Percentiles rank a stretch among this genome's conserved stretches.
Conservation (phyloP, 768 basidiomycete genomes). For the Leccinum broughii region DNA sequence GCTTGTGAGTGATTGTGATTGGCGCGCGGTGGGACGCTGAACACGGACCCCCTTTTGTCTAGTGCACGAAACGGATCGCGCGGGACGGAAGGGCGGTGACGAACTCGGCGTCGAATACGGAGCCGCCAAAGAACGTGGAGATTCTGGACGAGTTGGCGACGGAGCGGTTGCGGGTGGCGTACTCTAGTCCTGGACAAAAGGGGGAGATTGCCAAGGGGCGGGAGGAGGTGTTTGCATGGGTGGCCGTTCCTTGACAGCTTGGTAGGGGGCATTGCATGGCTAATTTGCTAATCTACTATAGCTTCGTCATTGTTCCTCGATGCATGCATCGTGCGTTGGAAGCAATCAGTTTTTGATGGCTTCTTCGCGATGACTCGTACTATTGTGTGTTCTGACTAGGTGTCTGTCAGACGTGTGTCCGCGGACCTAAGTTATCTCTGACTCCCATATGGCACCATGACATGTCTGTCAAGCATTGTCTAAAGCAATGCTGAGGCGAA, state of each 20-base stretch:
- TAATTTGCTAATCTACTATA: slow-evolving; percentile 7
- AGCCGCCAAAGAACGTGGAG: slow-evolving; percentile 52
- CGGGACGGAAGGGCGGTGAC: slow-evolving; percentile 39
- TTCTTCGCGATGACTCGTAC: too few relatives aligned
- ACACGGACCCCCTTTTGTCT: background rate
- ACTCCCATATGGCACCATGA: too few relatives aligned
- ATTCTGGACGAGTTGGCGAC: slow-evolving; percentile 71
- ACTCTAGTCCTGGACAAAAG: slow-evolving; percentile 45
- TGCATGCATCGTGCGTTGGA: background rate
- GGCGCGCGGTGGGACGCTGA: background rate
- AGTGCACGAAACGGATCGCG: slow-evolving; percentile 64
- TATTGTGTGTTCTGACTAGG: too few relatives aligned
- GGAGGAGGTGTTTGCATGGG: slow-evolving; percentile 48
- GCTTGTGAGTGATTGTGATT: slow-evolving; percentile 48
- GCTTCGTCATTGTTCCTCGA: background rate
- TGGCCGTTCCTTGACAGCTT: slow-evolving; percentile 29
- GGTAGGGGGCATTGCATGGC: background rate
- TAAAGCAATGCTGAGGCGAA: too few relatives aligned
- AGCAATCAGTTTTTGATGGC: background rate
- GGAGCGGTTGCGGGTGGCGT: slow-evolving; percentile 64
- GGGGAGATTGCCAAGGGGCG: slow-evolving; percentile 41
- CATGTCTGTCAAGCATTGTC: too few relatives aligned
- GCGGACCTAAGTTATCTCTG: too few relatives aligned
- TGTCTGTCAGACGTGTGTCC: too few relatives aligned
- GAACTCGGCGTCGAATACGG: slow-evolving; percentile 57